A percentile compares a stretch with the other conserved stretches of the same genome.
Conservation (phyloP, 2,329 filamentous ascomycete species). For the Fusarium graminum region DNA sequence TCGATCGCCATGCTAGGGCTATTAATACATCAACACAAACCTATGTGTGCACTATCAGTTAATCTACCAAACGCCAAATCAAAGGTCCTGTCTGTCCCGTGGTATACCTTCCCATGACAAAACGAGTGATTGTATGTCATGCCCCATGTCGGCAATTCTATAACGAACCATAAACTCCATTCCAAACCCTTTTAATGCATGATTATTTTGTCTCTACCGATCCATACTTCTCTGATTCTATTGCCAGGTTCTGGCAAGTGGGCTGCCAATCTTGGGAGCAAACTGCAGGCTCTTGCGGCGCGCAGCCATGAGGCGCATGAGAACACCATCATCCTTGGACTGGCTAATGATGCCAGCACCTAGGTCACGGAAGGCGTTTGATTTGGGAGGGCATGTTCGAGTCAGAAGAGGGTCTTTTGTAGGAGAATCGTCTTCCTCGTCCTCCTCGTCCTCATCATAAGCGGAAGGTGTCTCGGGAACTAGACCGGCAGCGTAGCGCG, state of each 20-base stretch:
- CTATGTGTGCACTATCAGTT: slow-evolving; percentile 24
- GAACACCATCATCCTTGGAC: slow-evolving; percentile 68
- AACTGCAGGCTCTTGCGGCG: slow-evolving; percentile 83
- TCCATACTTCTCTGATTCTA: slow-evolving; percentile 29
- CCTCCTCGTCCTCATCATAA: slow-evolving; percentile 50
- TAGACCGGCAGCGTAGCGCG: slow-evolving; percentile 63
- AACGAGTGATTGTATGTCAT: slow-evolving; percentile 44
- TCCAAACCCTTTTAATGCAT: slow-evolving; percentile 32
- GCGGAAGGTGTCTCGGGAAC: slow-evolving; percentile 61
- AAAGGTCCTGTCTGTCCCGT: slow-evolving; percentile 42
- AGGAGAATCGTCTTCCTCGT: slow-evolving; percentile 48
- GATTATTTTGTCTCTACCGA: slow-evolving; percentile 16
- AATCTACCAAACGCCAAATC: slow-evolving; percentile 41
- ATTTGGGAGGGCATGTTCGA: slow-evolving; percentile 69
- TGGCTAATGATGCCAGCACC: slow-evolving; percentile 61
- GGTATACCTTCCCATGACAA: slow-evolving; percentile 43
- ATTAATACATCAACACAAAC: slow-evolving; percentile 11
- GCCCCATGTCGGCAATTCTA: slow-evolving; percentile 26
- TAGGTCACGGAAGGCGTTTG: slow-evolving; percentile 55
- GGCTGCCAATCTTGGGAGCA: slow-evolving; percentile 80
- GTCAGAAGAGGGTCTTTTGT: slow-evolving; percentile 58
- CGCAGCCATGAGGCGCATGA: slow-evolving; percentile 76
- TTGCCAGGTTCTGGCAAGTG: slow-evolving; percentile 71
- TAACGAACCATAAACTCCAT: slow-evolving; percentile 37
- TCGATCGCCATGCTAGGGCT: slow-evolving; percentile 26